Conservation (phyloP, 306 rosid genomes). For the Elaeagnus macrophylla region DNA sequence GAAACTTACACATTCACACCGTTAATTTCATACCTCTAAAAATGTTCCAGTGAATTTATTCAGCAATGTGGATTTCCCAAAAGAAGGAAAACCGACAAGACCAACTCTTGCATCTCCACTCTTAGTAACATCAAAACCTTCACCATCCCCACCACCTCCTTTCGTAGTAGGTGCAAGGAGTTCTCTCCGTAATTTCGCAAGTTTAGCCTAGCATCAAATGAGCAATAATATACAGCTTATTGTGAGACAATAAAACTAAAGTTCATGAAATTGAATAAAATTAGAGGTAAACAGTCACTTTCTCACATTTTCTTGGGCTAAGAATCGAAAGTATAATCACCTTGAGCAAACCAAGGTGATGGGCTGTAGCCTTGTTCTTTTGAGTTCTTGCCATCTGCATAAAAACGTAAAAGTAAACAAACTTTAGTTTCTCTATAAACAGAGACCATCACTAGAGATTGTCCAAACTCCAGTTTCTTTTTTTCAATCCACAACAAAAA, state of each 20-base stretch:
- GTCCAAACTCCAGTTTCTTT: too few relatives aligned
- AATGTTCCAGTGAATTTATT: conserved; percentile 95
- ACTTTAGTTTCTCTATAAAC: too few relatives aligned
- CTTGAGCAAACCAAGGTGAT: conserved; percentile 97
- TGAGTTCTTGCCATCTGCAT: conserved; percentile 95
- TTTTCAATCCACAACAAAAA: too few relatives aligned
- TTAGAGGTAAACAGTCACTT: neutral
- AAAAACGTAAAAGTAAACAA: too few relatives aligned
- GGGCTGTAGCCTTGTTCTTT: conserved; percentile 98
- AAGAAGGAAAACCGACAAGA: conserved; percentile 96
- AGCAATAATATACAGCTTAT: conserved; percentile 11
- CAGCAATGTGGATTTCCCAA: conserved; percentile 89
- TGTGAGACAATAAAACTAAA: neutral
- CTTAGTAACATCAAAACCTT: conserved; percentile 97
- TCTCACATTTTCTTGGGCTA: neutral
- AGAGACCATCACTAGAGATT: too few relatives aligned
- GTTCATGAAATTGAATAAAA: neutral
- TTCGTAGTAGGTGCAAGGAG: conserved; percentile 77
- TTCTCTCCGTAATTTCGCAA: conserved; percentile 90
- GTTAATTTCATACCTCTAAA: conserved; percentile 69
- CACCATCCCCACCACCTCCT: conserved; percentile 95
- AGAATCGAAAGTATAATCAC: conserved; percentile 17
- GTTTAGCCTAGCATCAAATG: conserved; percentile 69
- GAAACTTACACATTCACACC: too few relatives aligned
- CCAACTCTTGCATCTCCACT: conserved; percentile 99